phyloP scores from a whole-genome alignment of 208 protist species.

The Naegleria lovaniensis region DNA sequence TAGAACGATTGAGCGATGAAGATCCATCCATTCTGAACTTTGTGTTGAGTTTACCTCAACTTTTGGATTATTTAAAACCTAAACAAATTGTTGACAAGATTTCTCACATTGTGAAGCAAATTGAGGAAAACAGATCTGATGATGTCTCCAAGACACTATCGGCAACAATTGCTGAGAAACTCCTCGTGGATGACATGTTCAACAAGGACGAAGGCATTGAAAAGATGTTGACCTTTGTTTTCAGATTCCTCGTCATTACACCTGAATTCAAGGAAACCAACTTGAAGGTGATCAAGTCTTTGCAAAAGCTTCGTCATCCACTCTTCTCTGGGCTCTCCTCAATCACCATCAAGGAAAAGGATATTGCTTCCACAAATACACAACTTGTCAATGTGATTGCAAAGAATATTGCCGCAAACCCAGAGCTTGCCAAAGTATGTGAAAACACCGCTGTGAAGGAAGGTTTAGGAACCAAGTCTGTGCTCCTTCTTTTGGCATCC shows the following conservation, averaged over 20 bases:
- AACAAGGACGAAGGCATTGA: not conserved
- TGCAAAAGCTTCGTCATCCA: not conserved
- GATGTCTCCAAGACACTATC: not conserved
- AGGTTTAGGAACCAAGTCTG: not conserved
- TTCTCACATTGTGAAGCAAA: not conserved
- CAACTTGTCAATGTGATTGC: not conserved
- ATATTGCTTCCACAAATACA: not conserved
- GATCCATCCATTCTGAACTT: not conserved
- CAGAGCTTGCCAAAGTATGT: not conserved
- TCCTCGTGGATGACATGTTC: not conserved
- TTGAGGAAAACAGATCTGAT: not conserved
- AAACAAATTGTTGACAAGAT: not conserved
- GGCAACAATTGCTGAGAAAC: not conserved
- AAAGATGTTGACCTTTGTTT: not conserved
- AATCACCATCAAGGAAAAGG: not conserved
- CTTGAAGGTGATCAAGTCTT: not conserved
- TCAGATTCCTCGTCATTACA: not conserved
- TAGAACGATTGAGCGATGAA: not conserved
- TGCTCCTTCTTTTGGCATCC: not conserved
- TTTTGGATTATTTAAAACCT: not conserved
- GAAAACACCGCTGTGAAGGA: constrained; percentile 2
- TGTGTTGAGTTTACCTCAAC: not conserved
- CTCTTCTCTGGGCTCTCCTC: not conserved
- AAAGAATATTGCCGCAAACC: not conserved
- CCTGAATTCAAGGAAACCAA: not conserved